Conservation (phyloP, 495 filamentous ascomycete genomes). For the Xeromyces bisporus region DNA sequence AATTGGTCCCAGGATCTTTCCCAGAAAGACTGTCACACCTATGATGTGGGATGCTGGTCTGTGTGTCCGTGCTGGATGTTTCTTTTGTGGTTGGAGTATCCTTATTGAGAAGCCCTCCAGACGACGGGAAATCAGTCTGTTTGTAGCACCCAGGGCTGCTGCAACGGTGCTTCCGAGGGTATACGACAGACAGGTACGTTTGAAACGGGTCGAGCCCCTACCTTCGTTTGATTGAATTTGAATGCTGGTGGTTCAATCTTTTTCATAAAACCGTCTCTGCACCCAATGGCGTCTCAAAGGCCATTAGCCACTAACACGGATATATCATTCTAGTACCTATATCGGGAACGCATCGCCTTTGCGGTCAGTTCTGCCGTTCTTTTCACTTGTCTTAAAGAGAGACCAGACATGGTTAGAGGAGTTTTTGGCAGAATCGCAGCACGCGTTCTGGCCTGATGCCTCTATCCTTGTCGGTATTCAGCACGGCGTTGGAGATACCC, state of each 20-base stretch:
- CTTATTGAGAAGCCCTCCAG: conserved; percentile 51
- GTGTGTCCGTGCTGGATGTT: conserved; percentile 59
- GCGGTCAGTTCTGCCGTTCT: conserved; percentile 58
- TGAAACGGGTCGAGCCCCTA: too few species aligned
- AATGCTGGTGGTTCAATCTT: too few species aligned
- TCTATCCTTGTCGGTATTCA: too few species aligned
- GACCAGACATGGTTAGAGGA: conserved; percentile 49
- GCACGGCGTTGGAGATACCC: too few species aligned
- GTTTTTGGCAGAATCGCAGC: conserved; percentile 51
- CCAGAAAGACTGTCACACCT: conserved; percentile 33
- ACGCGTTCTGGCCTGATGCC: conserved; percentile 31
- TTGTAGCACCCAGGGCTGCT: conserved; percentile 70
- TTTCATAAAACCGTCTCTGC: too few species aligned
- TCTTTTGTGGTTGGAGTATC: conserved; percentile 74
- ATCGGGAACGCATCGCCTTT: conserved; percentile 61
- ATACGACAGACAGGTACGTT: conserved; percentile 44
- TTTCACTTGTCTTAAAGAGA: conserved; percentile 52
- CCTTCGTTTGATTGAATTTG: too few species aligned
- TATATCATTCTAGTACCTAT: conserved; percentile 39
- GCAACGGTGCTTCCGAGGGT: conserved; percentile 60
- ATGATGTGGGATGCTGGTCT: conserved; percentile 50
- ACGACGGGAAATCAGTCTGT: conserved; percentile 65
- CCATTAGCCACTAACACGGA: conserved; percentile 12
- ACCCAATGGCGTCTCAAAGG: too few species aligned
- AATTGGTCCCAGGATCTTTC: conserved; percentile 55